Percentiles rank a stretch among this genome's conserved stretches.
Evolutionary conservation across 139 green algal species (phyloP).

Genomic region (Coccomyxa sp.): DNA sequence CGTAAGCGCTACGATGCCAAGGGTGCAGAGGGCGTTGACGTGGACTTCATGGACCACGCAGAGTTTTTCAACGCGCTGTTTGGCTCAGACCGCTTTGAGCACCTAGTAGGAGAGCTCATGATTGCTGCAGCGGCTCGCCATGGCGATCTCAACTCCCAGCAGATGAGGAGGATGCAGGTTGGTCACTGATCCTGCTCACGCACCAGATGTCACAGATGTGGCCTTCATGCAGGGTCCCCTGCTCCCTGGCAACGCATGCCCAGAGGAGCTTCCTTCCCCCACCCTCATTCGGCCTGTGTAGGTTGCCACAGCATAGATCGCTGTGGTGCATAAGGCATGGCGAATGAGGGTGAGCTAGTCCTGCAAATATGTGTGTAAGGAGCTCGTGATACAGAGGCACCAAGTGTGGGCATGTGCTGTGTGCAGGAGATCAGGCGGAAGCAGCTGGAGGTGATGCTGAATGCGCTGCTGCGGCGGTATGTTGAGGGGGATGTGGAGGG

Average conservation of each 20-base stretch:
- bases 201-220: neutral
- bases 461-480: constrained; percentile 58
- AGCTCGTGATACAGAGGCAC: neutral
- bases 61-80: constrained; percentile 87
- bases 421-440: constrained; percentile 45
- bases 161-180: constrained; percentile 39
- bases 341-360: neutral
- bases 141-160: constrained; percentile 24
- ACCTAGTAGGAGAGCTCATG: constrained; percentile 77
- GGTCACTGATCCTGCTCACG: neutral
- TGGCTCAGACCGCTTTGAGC: constrained; percentile 75
- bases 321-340: neutral
- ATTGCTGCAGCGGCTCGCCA: constrained; percentile 51
- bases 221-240: neutral
- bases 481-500: constrained; percentile 62
- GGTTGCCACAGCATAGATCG: neutral
- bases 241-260: neutral
- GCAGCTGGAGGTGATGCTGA: constrained; percentile 63
- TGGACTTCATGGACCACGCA: constrained; percentile 76
- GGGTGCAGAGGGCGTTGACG: constrained; percentile 66
- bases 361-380: neutral
- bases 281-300: neutral
- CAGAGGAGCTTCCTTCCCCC: neutral
- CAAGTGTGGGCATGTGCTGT: neutral
- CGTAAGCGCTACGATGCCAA: constrained; percentile 71